These are phyloP conservation scores for Cercospora berteroae DNA, from an alignment of 2,329 filamentous ascomycete species.

Conservation along the genomic window DNA sequence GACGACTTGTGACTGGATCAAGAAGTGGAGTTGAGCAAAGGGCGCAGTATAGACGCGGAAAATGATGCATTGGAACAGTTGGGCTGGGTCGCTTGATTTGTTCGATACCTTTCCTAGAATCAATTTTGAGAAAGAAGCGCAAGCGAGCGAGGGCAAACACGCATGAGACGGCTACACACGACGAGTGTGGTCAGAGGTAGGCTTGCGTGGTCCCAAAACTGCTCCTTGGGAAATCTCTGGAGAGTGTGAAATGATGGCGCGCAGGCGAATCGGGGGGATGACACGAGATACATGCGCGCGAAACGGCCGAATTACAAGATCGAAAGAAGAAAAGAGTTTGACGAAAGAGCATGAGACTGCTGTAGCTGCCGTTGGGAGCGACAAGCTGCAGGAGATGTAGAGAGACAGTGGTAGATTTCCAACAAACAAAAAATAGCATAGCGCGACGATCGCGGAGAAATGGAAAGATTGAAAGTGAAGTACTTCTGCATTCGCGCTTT, in stretches of 20 bases:
- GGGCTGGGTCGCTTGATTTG: constrained; percentile 8
- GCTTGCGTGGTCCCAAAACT: constrained; percentile 3
- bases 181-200: constrained; percentile 13
- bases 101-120: neutral
- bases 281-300: neutral
- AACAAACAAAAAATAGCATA: neutral
- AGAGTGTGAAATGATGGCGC: neutral
- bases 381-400: neutral
- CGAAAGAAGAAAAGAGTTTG: neutral
- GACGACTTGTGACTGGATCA: constrained; percentile 76
- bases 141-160: neutral
- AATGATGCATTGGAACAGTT: constrained; percentile 14
- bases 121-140: neutral
- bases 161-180: constrained; percentile 12
- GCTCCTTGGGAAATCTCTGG: neutral
- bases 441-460: no score
- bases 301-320: neutral
- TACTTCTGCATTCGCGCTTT: no score
- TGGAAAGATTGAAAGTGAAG: no score
- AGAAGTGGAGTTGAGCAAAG: constrained; percentile 36
- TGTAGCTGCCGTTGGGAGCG: neutral
- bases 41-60: constrained; percentile 6
- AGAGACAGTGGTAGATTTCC: neutral
- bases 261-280: neutral
- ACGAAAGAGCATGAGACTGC: neutral